These are phyloP conservation scores for Cyberlindnera meyerae DNA, from an alignment of 805 yeast species.

Conservation along the genomic window DNA sequence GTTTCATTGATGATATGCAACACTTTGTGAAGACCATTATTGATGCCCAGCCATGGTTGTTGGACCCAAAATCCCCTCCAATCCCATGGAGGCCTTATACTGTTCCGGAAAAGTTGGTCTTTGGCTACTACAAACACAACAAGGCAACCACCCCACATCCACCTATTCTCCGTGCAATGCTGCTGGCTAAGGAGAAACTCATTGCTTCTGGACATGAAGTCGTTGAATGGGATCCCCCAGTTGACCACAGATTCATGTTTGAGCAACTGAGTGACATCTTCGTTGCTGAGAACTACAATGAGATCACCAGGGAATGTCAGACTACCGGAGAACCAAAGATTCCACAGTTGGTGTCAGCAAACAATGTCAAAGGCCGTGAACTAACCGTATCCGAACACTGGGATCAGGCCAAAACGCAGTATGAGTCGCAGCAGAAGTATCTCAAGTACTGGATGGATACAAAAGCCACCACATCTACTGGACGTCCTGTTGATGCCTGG, in stretches of 20 bases:
- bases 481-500: constrained; percentile 51
- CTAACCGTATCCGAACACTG: constrained; percentile 38
- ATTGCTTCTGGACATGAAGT: constrained; percentile 37
- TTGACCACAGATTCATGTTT: constrained; percentile 26
- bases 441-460: constrained; percentile 33
- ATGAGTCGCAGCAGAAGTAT: constrained; percentile 30
- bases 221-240: constrained; percentile 37
- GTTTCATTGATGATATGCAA: constrained; percentile 32
- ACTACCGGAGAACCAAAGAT: constrained; percentile 66
- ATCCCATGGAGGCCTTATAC: constrained; percentile 36
- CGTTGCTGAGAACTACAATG: constrained; percentile 61
- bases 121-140: constrained; percentile 41
- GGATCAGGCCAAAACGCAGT: constrained; percentile 33
- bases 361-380: constrained; percentile 51
- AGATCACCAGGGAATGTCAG: constrained; percentile 44
- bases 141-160: constrained; percentile 40
- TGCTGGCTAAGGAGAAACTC: constrained; percentile 24
- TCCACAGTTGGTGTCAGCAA: constrained; percentile 57
- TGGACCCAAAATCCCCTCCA: constrained; percentile 35
- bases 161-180: constrained; percentile 46
- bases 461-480: constrained; percentile 53
- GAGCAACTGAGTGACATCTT: constrained; percentile 53
- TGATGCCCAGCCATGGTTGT: constrained; percentile 35
- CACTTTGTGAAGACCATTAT: constrained; percentile 28
- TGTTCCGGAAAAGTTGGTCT: constrained; percentile 32